These are phyloP conservation scores for Fraxinus latifolia DNA, from an alignment of 305 asterid genomes.

Conservation along the genomic window DNA sequence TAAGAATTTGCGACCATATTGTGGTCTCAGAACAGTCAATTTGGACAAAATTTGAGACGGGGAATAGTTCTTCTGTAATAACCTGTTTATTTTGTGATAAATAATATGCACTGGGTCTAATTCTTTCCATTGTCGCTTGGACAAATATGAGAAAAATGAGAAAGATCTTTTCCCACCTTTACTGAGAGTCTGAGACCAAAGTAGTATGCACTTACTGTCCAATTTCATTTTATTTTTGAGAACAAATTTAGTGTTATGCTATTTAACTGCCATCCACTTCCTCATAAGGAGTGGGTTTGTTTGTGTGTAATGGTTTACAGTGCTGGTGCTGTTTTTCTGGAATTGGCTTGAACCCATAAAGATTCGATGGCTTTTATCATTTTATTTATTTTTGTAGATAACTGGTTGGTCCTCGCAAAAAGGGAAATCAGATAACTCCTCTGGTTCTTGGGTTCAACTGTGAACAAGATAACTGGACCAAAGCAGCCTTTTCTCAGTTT, in stretches of 20 bases:
- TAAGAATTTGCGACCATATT: background rate
- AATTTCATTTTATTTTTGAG: background rate
- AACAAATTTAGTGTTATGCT: background rate
- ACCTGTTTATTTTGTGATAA: background rate
- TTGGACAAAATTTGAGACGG: background rate
- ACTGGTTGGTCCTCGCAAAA: background rate
- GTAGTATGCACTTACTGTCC: background rate
- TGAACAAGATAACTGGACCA: background rate
- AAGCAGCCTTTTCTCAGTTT: background rate
- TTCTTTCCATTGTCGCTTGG: background rate
- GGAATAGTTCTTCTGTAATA: background rate
- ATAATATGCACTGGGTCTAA: background rate
- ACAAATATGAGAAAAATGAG: background rate
- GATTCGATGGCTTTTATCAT: background rate
- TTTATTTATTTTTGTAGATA: too few relatives aligned
- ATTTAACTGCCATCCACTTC: background rate
- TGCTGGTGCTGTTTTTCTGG: background rate
- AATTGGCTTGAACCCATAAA: background rate
- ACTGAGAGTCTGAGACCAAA: background rate
- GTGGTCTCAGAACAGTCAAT: background rate
- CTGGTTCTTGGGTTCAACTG: background rate
- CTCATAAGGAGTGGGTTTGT: background rate
- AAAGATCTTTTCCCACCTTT: background rate
- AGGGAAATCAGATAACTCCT: background rate
- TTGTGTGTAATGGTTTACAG: background rate